Percentiles rank a stretch among this genome's conserved stretches.
These are phyloP conservation scores for Termitomyces sp. DNA, from an alignment of 768 basidiomycete species.

Conservation along the genomic window DNA sequence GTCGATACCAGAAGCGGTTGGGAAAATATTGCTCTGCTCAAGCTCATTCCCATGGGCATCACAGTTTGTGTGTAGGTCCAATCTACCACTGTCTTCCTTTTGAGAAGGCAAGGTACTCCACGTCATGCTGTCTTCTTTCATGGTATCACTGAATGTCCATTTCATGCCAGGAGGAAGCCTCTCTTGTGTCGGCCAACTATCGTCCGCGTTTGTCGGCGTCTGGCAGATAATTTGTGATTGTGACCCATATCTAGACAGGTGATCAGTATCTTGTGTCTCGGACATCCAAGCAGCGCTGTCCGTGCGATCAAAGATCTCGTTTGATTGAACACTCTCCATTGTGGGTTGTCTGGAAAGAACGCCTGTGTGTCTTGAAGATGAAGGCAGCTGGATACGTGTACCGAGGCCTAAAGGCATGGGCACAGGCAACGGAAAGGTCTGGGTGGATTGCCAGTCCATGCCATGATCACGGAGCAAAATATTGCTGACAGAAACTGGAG, in stretches of 20 bases:
- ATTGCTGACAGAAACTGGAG: constrained; percentile 26
- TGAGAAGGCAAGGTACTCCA: constrained; percentile 69
- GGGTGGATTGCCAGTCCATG: constrained; percentile 27
- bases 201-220: constrained; percentile 48
- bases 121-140: constrained; percentile 66
- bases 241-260: constrained; percentile 30
- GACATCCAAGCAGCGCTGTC: constrained; percentile 50
- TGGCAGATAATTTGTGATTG: constrained; percentile 27
- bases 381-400: constrained; percentile 23
- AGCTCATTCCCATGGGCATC: constrained; percentile 10
- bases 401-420: constrained; percentile 41
- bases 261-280: constrained; percentile 55
- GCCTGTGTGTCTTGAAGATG: constrained; percentile 20
- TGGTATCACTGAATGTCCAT: constrained; percentile 55
- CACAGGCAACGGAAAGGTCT: constrained; percentile 36
- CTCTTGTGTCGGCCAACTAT: constrained; percentile 75
- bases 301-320: constrained; percentile 43
- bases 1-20: constrained; percentile 31
- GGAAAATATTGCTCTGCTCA: constrained; percentile 13
- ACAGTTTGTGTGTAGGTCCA: constrained; percentile 15
- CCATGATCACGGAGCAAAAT: constrained; percentile 21
- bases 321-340: constrained; percentile 46
- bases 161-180: constrained; percentile 48
- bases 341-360: constrained; percentile 49
- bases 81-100: constrained; percentile 35